phyloP scores from a whole-genome alignment of 306 rosid genomes.

The Spatholobus suberectus region DNA sequence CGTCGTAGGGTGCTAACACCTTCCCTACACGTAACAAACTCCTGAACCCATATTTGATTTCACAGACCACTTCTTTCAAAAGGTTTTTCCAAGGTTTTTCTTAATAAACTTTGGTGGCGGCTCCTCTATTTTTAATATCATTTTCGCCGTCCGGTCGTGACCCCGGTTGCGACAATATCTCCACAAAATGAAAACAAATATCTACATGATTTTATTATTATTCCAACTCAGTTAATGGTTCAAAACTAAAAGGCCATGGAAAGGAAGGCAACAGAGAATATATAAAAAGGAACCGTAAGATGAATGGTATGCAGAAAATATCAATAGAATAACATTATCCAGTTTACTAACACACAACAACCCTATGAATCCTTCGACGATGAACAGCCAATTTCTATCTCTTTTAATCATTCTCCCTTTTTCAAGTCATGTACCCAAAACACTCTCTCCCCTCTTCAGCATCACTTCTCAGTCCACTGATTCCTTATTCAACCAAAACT shows the following conservation, averaged over 20 bases:
- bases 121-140: no score
- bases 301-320: not conserved
- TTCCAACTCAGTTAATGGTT: not conserved
- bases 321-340: not conserved
- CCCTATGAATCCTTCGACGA: not conserved
- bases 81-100: no score
- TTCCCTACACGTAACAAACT: no score
- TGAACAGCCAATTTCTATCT: not conserved
- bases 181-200: not conserved
- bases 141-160: no score
- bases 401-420: not conserved
- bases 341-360: not conserved
- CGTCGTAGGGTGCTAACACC: no score
- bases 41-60: no score
- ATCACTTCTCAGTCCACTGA: not conserved
- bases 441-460: not conserved
- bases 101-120: no score
- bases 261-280: not conserved
- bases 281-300: no score
- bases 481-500: no score
- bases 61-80: no score
- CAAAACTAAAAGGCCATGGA: not conserved
- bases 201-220: constrained; percentile 9
- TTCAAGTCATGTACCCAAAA: not conserved
- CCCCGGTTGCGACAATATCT: no score